Evolutionary conservation across 768 basidiomycete species (phyloP), one percentile per base, ranked within the genome.

Genomic region (Austroboletus eburneus): DNA sequence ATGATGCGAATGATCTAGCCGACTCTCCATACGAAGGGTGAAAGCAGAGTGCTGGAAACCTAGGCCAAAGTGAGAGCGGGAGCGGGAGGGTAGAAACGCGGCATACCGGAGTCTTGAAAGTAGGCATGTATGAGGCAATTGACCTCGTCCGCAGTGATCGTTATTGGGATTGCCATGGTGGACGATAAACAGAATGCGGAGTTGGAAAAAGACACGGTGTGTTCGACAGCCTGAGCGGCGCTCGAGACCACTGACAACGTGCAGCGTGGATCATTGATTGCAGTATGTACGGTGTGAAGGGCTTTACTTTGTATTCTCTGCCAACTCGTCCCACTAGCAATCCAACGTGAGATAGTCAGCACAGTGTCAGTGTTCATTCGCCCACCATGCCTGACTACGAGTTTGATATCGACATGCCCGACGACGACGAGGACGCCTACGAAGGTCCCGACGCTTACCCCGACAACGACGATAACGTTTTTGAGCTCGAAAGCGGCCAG

Each of bases 61-160:
- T 90, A 46, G 33, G 10, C 23, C 13, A 29, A 22, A 39, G 45
- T 49, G 18, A 52, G 49, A 48, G 43, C 24, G 54, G 49, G 38
- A 35, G 45, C 27, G 29, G 14, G 18, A 14, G 16, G 40, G 39
- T 25, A 22, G 13, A 33, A 30, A 10, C 13, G 21, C n/a, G 27
- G 24, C 39, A 45, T 17, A 87, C 89, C 89, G 25, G 87, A 89
- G 56, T 92, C 90, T 54, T 83, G 73, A 53, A 92, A 80, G 59
- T 91, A 92, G 2, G 90, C 77, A 64, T 91, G 82, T 39, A 92
- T 83, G 51, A 91, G 78, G 57, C 84, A 87, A 62, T 92, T 92
- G 50, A 92, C 74, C 62, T 91, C 87, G 54, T 91, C 88, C 30
- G 88, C 84, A 33, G 82, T 79, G 52, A 90, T 84, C 25, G 75